Evolutionary conservation across 805 yeast species (phyloP), one percentile per base, ranked within the genome.

Genomic region (Kodamaea hsintzibuensis): DNA sequence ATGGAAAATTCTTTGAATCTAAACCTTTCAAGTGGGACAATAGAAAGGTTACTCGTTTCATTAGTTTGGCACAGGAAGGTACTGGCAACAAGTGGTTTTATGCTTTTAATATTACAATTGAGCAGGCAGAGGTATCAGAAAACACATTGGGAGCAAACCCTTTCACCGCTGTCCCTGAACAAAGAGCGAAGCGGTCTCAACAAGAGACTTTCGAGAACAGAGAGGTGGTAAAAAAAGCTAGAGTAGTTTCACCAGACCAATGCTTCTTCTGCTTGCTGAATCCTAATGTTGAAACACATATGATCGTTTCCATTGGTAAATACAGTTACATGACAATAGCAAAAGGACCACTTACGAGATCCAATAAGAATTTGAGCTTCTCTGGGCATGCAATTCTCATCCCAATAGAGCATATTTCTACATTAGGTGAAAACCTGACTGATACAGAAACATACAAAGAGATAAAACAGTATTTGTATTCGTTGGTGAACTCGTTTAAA

Each of bases 261-360:
- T 91, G 98, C 64, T 91, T 89, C 69, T 89, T 91, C 63, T 91
- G 97, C 65, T 77, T 91, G 16, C 82, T 93, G 1, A 90, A 89
- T 62, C 88, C 96, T 0, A 80, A 84, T 12, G 78, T 88, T 6
- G 92, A 87, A 58, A 76, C 88, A 1, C 96, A 91, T 66, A 83
- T 92, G 87, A 82, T 91, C 10, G 78, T 91, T 0, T 82, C 95
- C 0, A 86, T 92, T 50, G 93, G 89, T 0, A 78, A 79, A 10
- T 73, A 75, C 46, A 71, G 83, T 0, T 91, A 91, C 65, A 49
- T 91, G 54, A 86, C 97, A 0, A 76, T 85, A 13, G 96, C 96
- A 0, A 91, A 88, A 63, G 98, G 98, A 0, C 97, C 98, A 0
- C 69, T 91, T 16, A 82, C 89, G 1, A 69, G 78, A 25, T 82